Conservation (phyloP, 768 basidiomycete species). For the Mycena crocata region DNA sequence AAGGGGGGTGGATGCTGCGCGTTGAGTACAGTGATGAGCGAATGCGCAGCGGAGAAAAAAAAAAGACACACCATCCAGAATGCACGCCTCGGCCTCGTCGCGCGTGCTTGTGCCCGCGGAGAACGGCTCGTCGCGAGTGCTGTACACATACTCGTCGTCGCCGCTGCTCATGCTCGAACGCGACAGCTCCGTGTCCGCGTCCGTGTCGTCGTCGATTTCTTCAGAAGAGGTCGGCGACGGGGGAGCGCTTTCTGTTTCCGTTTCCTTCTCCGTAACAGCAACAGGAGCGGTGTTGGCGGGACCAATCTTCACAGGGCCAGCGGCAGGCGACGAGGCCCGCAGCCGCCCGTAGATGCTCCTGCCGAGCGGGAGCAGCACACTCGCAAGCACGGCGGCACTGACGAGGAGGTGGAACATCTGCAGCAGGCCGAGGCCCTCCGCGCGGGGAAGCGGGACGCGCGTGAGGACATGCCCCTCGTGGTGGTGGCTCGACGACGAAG, state of each 20-base stretch:
- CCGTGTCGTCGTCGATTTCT: slow-evolving; percentile 15
- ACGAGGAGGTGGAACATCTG: slow-evolving; percentile 76
- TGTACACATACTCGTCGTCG: slow-evolving; percentile 15
- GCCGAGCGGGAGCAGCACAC: slow-evolving; percentile 51
- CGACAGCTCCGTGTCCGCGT: slow-evolving; percentile 24
- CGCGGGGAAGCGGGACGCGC: slow-evolving; percentile 36
- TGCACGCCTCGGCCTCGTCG: slow-evolving; percentile 40
- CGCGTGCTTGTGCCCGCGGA: too few relatives aligned
- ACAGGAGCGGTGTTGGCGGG: too few relatives aligned
- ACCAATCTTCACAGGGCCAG: neutral
- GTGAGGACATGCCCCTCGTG: slow-evolving; percentile 72
- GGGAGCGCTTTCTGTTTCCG: neutral
- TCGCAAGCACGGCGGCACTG: slow-evolving; percentile 70
- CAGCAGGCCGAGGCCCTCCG: slow-evolving; percentile 57
- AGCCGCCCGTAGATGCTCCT: slow-evolving; percentile 46
- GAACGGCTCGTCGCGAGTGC: neutral
- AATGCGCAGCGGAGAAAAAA: neutral
- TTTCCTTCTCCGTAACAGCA: too few relatives aligned
- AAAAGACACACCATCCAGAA: slow-evolving; percentile 45
- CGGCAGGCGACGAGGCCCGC: neutral
- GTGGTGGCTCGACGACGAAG: slow-evolving; percentile 52
- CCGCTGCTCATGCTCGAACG: slow-evolving; percentile 23
- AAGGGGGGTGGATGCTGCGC: slow-evolving; percentile 27
- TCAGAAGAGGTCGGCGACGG: slow-evolving; percentile 9
- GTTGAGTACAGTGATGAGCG: neutral